Base-by-base conservation (phyloP, 1,139 yeast species). In the Diutina siamensis region DNA sequence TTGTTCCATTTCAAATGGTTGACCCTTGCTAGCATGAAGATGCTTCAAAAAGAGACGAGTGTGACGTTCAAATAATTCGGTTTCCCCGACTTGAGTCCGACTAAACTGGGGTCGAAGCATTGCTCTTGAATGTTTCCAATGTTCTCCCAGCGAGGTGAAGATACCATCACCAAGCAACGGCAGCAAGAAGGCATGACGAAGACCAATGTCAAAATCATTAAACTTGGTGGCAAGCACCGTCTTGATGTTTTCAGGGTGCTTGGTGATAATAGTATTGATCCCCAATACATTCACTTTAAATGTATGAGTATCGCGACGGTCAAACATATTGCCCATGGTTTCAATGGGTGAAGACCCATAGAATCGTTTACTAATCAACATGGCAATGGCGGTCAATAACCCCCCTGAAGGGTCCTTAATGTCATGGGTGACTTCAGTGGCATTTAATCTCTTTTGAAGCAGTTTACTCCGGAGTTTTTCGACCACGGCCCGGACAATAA, bases 1-100 rank as follows among this genome's bases (percentile, higher is more conserved):
- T 27, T 62, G 67, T 54, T 75, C 80, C 31, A 75, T 56, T 50
- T 78, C 79, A 49, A 70, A 54, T 12, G 51, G 49, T 22, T 51
- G 46, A 9, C 64, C 65, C 1, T 55, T 48, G 35, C n/a, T 13
- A 2, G 9, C 25, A 20, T 34, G 38, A 13, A 42, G 12, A 8
- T 19, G 44, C 15, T n/a, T n/a, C 5, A 42, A n/a, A 4, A 42
- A 21, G 12, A n/a, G 27, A 10, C 17, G 10, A 10, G 22, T 4
- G 22, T 42, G 36, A 8, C n/a, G 13, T 22, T 42, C 44, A 32
- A 42, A 28, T 20, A 33, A 20, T 20, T 9, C 27, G n/a, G 27
- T 20, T n/a, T 42, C 35, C n/a, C 38, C 44, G 15, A 42, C 21
- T 33, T 42, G 33, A 12, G 21, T 35, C 4, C 44, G 20, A 10